phyloP scores from a whole-genome alignment of 1,284 basidiomycete genomes.

The Sporisorium sorghi region DNA sequence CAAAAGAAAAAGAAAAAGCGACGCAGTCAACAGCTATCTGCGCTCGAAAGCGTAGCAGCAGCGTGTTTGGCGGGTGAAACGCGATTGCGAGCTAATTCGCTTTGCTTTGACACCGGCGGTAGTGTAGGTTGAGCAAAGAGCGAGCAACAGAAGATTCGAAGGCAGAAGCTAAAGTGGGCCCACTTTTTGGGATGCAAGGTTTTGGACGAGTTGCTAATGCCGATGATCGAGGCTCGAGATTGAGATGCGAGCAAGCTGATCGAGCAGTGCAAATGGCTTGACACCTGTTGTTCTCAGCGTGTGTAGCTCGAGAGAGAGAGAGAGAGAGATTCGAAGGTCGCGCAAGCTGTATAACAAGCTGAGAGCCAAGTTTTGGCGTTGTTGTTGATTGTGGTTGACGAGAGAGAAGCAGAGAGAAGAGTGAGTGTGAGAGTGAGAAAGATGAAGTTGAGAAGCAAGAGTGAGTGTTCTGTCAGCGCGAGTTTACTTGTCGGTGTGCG shows the following conservation, averaged over 20 bases:
- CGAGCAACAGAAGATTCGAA: constrained; percentile 8
- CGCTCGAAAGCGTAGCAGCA: neutral
- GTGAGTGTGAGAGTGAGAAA: neutral
- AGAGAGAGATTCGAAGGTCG: constrained; percentile 1
- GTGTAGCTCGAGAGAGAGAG: constrained; percentile 7
- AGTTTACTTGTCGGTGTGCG: too few species aligned
- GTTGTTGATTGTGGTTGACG: neutral
- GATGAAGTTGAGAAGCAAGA: constrained; percentile 6
- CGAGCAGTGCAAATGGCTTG: constrained; percentile 2
- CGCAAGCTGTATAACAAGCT: neutral
- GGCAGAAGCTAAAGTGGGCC: neutral
- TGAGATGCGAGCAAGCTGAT: constrained; percentile 7
- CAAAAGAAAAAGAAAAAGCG: too few species aligned
- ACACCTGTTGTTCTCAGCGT: neutral
- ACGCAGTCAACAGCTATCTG: neutral
- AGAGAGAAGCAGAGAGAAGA: neutral
- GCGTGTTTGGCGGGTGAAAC: neutral
- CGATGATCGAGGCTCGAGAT: constrained; percentile 20
- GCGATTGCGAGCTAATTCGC: neutral
- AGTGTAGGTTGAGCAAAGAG: constrained; percentile 2
- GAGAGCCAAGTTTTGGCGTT: too few species aligned
- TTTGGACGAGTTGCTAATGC: constrained; percentile 6
- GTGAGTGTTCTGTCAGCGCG: too few species aligned
- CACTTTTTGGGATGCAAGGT: neutral
- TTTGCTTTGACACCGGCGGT: constrained; percentile 11